Base-by-base conservation (phyloP, 1,139 yeast genomes). In the Sugiyamaella sp. region DNA sequence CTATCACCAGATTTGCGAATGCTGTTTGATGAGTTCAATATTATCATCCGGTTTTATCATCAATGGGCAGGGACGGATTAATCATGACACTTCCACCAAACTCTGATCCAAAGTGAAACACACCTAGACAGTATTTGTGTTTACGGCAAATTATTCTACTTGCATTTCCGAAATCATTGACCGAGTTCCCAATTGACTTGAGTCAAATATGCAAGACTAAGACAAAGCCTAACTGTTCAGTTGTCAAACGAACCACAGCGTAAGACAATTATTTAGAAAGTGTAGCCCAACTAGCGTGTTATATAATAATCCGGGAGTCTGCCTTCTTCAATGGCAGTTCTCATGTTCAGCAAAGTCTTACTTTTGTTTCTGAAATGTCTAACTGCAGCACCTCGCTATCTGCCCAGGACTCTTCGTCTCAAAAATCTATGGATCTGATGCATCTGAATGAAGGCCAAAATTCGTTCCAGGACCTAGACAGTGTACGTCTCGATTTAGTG, bases 181-280 rank as follows among this genome's bases (percentile, higher is more conserved):
- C 3, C 8, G 10, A 10, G 29, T 2, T 5, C 22, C 9, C 20
- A 39, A 9, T 21, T 20, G 27, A 21, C 6, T 21, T 20, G 12
- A 20, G 43, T 39, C 43, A 22, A 14, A 20, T 39, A 39, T 39
- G 43, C 43, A 39, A 39, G 25, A 20, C 43, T 39, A 39, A 39
- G 43, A 39, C 43, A 39, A 39, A 20, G 43, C n/a, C 25, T 14
- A 21, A 21, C 25, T 19, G 12, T n/a, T n/a, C 12, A 20, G 16
- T 19, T 16, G 12, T 16, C 16, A 39, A 12, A 14, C 14, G 35
- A 29, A 5, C 35, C 14, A 25, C 9, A 25, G 29, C 5, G n/a
- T n/a, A n/a, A n/a, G n/a, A 25, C 10, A 25, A 25, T 25, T 25
- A 6, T 6, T n/a, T n/a, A n/a, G n/a, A n/a, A n/a, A n/a, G n/a